Evolutionary conservation across 768 basidiomycete genomes (phyloP), one percentile per base, ranked within the genome.

Genomic region (Amanita fuliginea): DNA sequence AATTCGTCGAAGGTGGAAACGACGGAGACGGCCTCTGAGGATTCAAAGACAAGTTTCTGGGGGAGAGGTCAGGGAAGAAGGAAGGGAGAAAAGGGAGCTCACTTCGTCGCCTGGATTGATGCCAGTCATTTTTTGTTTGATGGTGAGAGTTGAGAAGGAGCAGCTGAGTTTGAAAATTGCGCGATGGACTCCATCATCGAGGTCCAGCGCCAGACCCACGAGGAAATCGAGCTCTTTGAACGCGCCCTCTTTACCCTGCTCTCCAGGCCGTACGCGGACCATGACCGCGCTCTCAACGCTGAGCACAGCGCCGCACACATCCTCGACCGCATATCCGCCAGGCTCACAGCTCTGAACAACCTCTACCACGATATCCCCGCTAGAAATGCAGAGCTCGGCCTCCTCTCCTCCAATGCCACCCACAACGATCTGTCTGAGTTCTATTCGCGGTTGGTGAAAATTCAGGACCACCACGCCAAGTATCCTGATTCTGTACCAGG

Each of bases 391-490:
- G 88, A 91, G 62, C 67, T 81, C 13, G 73, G 82, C 37, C 56
- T 72, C 10, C 66, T 90, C 5, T 83, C 86, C 33, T 71, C 76
- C 9, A 67, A 79, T 13, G 53, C 68, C 3, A 74, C 77, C 56
- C 76, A 76, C 42, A 77, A 80, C 66, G 79, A 97, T 67, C 75
- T 98, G 46, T 81, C 84, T 42, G 91, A 95, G 66, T 99, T 99
- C 72, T 98, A 99, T 71, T 73, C 83, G 65, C 84, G 96, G 71
- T 83, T 98, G 74, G 83, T 81, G 62, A 92, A 88, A 78, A 82
- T 98, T 67, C 90, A 94, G 71, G 92, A 94, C 63, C 91, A 95
- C 77, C 83, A 98, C 75, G 78, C 76, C 69, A 90, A 90, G 74
- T 93, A 97, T 76, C 93, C 93, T 71, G 87, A 94, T 70, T 73